phyloP scores from a whole-genome alignment of 306 rosid genomes.

The Corylus americana region DNA sequence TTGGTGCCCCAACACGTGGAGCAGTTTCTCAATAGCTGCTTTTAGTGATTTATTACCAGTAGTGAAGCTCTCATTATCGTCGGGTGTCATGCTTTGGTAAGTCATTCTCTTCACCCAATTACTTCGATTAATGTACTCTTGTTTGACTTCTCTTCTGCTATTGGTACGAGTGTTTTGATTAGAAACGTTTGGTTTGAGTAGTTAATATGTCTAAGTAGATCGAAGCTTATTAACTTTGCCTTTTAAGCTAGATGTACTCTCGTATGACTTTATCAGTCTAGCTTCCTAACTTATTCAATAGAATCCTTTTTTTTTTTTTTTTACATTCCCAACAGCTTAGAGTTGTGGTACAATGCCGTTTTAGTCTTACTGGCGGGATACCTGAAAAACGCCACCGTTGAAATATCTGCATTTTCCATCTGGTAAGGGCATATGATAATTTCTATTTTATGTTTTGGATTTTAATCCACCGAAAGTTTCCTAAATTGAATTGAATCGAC shows the following conservation, averaged over 20 bases:
- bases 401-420: constrained; percentile 4
- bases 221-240: no score
- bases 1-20: constrained; percentile 59
- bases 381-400: neutral
- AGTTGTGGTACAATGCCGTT: constrained; percentile 4
- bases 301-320: no score
- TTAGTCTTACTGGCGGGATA: constrained; percentile 4
- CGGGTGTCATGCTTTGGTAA: constrained; percentile 64
- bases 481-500: neutral
- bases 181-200: no score
- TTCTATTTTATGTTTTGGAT: neutral
- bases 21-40: constrained; percentile 50
- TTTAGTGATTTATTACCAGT: constrained; percentile 58
- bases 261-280: no score
- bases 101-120: neutral
- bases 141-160: no score
- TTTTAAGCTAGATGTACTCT: no score
- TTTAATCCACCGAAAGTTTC: neutral
- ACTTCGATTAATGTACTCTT: no score
- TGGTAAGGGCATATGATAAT: neutral
- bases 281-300: no score
- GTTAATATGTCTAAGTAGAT: no score
- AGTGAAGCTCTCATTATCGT: constrained; percentile 54
- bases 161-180: no score
- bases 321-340: neutral